These are phyloP conservation scores for Catharanthus roseus DNA, from an alignment of 257 asterid species.

Conservation along the genomic window DNA sequence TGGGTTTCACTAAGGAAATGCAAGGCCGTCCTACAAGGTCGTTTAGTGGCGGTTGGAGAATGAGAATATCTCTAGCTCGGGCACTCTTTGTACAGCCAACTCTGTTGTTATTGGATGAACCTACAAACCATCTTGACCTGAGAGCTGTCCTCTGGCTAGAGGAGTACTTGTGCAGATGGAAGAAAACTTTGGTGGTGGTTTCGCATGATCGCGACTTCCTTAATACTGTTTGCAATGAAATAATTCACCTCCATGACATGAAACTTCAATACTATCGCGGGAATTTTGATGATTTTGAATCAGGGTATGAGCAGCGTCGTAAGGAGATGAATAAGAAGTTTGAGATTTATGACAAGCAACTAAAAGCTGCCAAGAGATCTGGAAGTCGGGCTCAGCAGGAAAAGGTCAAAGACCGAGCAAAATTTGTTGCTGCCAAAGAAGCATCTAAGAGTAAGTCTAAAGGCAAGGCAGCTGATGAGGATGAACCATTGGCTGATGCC, in stretches of 20 bases:
- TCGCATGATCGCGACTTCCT: constrained; percentile 36
- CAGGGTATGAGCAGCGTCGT: constrained; percentile 28
- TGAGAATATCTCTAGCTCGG: constrained; percentile 36
- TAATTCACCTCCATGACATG: constrained; percentile 29
- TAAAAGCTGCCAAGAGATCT: constrained; percentile 29
- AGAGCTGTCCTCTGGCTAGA: constrained; percentile 38
- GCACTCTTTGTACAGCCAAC: constrained; percentile 38
- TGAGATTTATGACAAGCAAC: constrained; percentile 21
- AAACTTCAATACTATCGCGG: constrained; percentile 31
- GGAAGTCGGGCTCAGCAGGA: constrained; percentile 26
- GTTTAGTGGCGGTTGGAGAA: constrained; percentile 35
- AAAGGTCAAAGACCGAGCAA: constrained; percentile 27
- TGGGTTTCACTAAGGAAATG: constrained; percentile 37
- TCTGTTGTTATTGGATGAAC: constrained; percentile 31
- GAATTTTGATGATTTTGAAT: constrained; percentile 24
- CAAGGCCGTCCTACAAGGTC: constrained; percentile 27
- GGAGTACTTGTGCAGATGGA: constrained; percentile 35
- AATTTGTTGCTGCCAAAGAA: constrained; percentile 22
- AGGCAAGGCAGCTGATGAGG: constrained; percentile 23
- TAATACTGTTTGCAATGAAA: constrained; percentile 25
- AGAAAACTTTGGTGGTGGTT: constrained; percentile 34
- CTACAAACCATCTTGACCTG: constrained; percentile 35
- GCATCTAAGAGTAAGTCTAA: constrained; percentile 20
- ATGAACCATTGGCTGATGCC: constrained; percentile 17
- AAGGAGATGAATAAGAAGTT: constrained; percentile 29